Percentiles rank a stretch among this genome's conserved stretches.
Conservation (phyloP, 2,329 filamentous ascomycete species). For the Xylaria sp. region DNA sequence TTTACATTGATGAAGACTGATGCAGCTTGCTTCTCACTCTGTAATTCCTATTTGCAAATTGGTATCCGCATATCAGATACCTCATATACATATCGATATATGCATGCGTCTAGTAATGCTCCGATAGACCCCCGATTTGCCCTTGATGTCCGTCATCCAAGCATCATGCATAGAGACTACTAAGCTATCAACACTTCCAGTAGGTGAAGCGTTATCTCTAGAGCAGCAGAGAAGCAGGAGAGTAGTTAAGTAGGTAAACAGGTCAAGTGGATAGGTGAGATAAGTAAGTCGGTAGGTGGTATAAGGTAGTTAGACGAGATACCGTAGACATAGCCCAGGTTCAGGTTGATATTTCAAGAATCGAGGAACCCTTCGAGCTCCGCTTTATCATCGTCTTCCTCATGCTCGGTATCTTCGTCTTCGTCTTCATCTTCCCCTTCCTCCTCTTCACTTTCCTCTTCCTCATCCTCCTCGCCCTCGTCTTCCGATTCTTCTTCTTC, state of each 20-base stretch:
- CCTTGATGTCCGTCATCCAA: background rate
- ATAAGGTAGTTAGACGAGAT: background rate
- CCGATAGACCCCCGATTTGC: background rate
- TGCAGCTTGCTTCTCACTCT: background rate
- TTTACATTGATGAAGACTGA: background rate
- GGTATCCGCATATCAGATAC: background rate
- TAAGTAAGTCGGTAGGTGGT: background rate
- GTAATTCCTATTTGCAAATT: background rate
- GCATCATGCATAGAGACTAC: background rate
- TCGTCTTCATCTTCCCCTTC: constrained; percentile 50
- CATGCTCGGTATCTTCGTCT: constrained; percentile 52
- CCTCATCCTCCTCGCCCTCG: constrained; percentile 54
- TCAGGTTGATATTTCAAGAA: constrained; percentile 39
- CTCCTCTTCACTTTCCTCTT: constrained; percentile 57
- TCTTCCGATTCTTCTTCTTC: constrained; percentile 52
- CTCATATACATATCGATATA: background rate
- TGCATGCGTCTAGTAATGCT: background rate
- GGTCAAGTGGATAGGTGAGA: constrained; percentile 7
- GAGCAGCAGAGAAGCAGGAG: background rate
- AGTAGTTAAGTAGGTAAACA: background rate
- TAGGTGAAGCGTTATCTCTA: background rate
- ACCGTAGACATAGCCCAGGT: background rate
- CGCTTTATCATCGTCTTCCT: constrained; percentile 56
- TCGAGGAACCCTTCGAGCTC: constrained; percentile 55
- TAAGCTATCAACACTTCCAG: background rate